phyloP scores from a whole-genome alignment of 768 basidiomycete species.

The Lyophyllum semitale region DNA sequence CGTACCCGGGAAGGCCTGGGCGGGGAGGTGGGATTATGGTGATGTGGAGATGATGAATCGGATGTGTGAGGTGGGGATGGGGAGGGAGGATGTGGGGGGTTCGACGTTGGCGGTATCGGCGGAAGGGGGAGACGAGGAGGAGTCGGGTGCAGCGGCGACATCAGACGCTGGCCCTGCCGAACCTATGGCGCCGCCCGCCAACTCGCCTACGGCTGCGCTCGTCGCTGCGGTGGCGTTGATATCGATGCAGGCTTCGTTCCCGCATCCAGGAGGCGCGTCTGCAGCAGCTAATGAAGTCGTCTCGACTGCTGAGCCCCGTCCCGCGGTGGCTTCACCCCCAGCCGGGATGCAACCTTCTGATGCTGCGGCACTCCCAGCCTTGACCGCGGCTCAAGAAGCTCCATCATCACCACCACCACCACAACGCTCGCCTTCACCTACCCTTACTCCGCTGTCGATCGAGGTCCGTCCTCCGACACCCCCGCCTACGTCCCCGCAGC shows the following conservation, averaged over 20 bases:
- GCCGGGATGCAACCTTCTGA: too few species aligned
- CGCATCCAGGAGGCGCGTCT: background rate
- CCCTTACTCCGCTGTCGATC: background rate
- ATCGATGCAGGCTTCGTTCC: too few species aligned
- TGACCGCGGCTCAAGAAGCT: background rate
- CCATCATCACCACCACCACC: background rate
- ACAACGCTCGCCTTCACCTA: background rate
- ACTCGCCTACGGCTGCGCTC: background rate
- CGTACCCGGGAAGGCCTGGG: too few species aligned
- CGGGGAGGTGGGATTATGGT: too few species aligned
- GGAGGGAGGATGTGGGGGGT: background rate
- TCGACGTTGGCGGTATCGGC: background rate
- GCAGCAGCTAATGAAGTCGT: background rate
- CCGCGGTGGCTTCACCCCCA: too few species aligned
- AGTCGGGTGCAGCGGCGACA: background rate
- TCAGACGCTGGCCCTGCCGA: too few species aligned
- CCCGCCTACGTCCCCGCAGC: background rate
- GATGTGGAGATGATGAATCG: too few species aligned
- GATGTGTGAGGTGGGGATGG: background rate
- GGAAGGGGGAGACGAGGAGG: background rate
- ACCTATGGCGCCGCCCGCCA: background rate
- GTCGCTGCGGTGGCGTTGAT: background rate
- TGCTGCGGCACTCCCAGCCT: background rate
- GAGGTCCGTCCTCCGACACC: too few species aligned
- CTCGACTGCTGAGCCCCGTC: background rate